Evolutionary conservation across 768 basidiomycete species (phyloP), one percentile per base, ranked within the genome.

Genomic region (Suillus paluster): DNA sequence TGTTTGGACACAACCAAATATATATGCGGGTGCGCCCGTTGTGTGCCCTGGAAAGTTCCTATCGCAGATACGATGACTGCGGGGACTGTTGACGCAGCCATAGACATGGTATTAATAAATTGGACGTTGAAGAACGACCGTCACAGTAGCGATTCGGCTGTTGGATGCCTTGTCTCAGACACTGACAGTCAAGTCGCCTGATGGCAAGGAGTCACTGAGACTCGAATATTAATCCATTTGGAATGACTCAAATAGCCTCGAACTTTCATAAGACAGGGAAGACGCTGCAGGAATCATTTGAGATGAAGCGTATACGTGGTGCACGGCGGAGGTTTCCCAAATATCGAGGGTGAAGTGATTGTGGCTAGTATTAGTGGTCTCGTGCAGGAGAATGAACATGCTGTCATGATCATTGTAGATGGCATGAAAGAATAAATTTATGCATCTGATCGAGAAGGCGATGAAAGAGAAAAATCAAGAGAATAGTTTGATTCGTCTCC

Each of bases 281-380:
- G 62, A 54, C 57, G 19, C 62, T 55, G 38, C 66, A 57, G 59
- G 62, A 57, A 2, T 66, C 57, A 49, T 76, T 65, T 30, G 65
- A 66, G 68, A 58, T 73, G 57, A 66, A 71, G 70, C 11, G 36
- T 61, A 38, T 76, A 75, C 53, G 69, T 62, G 10, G 72, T 71
- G 46, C 72, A 75, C 44, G 72, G 74, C 1, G 75, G 77, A 1
- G 75, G 71, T 8, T 70, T 77, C 54, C 77, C 77, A n/a, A n/a
- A n/a, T n/a, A n/a, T n/a, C n/a, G n/a, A n/a, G n/a, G 3, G 63
- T 78, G 21, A 60, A 72, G 68, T 78, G 3, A 77, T 70, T 0
- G 75, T 72, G 23, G 72, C 76, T 21, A 73, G 73, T 12, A 75
- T 76, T 2, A 71, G 71, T 41, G 76, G 74, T 14, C 59, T 77